Conservation (phyloP, 2,329 filamentous ascomycete genomes). For the Magnaporthiopsis poae region DNA sequence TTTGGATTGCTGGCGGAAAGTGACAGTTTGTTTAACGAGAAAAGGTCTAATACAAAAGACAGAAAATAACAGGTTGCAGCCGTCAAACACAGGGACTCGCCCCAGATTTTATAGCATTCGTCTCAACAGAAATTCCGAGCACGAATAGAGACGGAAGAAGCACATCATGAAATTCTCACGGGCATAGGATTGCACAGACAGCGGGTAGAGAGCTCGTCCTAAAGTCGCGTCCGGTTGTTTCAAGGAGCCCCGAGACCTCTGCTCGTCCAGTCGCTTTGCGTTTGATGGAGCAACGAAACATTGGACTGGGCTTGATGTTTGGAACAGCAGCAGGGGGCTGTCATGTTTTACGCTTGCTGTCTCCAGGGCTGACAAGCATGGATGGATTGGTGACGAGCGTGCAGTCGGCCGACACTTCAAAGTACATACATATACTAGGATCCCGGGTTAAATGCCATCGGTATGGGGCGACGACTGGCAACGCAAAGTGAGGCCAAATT, state of each 20-base stretch:
- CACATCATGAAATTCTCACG: neutral
- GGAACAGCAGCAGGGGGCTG: too few species aligned
- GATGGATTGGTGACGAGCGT: too few species aligned
- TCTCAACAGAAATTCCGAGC: neutral
- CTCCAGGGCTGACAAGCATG: too few species aligned
- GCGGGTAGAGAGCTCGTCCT: too few species aligned
- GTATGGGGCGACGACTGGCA: too few species aligned
- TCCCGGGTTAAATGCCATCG: too few species aligned
- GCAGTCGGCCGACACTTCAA: too few species aligned
- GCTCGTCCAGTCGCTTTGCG: neutral
- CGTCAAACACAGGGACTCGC: neutral
- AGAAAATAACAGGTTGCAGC: neutral
- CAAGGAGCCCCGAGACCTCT: neutral
- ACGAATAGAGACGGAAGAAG: neutral
- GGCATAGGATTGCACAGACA: neutral
- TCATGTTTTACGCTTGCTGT: too few species aligned
- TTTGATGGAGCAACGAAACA: neutral
- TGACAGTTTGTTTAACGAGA: neutral
- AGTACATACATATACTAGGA: too few species aligned
- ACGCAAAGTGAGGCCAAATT: too few species aligned
- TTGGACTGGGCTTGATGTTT: neutral
- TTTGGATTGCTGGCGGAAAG: neutral
- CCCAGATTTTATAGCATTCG: neutral
- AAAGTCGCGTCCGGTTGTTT: neutral
- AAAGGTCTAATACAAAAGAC: neutral